Base-by-base conservation (phyloP, 345 rosid species). In the Citrus maxima region DNA sequence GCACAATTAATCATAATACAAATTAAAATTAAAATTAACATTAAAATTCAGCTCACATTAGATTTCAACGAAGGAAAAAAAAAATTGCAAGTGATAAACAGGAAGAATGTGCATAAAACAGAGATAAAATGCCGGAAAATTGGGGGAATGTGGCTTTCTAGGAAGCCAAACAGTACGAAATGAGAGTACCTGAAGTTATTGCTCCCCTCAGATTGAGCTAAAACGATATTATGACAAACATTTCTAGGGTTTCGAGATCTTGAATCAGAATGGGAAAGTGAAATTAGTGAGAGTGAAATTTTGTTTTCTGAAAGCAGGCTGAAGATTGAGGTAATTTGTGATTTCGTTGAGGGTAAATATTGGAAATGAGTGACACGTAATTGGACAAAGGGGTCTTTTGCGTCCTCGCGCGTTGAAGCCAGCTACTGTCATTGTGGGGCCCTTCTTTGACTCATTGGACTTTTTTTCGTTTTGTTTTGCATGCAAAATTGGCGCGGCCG, bases 201-300 rank as follows among this genome's bases (percentile, higher is more conserved):
- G 22, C 61, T 10, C 14, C 46, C 70, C 21, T 7, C 51, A 16
- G 35, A 21, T 51, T 25, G 38, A 46, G 25, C 69, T 22, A 54
- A 38, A 10, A 63, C 38, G 38, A 49, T 7, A 28, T 4, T 18
- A 9, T 27, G n/a, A 30, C 35, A 30, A 10, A 32, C 38, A 70
- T 60, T 58, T 71, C 32, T n/a, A 78, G 81, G 80, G 81, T 49
- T 78, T 78, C 76, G 76, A 51, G 56, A 62, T 64, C 61, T 54
- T 75, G 60, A 27, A 60, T 28, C 32, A 32, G 42, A 42, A 2
- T 38, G 24, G 51, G 30, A 62, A 56, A 2, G 13, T 16, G 56
- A 10, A 42, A 42, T 42, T 0, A 42, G 49, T 10, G 46, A 10
- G 46, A 10, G 49, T 42, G 49, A 10, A 42, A 42, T 10, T 42